phyloP scores from a whole-genome alignment of 192 early-diverging fungal genomes.

The Coemansia sp. region DNA sequence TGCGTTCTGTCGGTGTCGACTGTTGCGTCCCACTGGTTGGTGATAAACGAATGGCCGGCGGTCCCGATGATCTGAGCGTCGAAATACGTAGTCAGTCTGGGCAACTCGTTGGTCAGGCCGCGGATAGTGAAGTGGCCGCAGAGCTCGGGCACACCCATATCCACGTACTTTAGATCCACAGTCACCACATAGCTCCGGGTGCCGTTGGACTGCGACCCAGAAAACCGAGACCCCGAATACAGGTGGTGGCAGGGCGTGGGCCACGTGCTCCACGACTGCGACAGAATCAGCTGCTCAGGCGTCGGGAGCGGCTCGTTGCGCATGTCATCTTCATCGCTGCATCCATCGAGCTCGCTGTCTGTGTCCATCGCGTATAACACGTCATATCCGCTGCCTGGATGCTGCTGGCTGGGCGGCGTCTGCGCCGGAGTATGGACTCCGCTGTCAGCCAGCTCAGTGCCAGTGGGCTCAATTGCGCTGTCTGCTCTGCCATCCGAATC shows the following conservation, averaged over 20 bases:
- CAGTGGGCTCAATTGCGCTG: neutral
- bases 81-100: constrained; percentile 73
- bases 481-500: neutral
- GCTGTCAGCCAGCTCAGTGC: neutral
- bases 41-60: constrained; percentile 62
- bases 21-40: constrained; percentile 75
- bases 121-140: constrained; percentile 75
- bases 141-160: constrained; percentile 65
- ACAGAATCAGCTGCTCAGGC: constrained; percentile 47
- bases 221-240: constrained; percentile 52
- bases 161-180: constrained; percentile 57
- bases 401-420: neutral
- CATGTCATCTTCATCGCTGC: constrained; percentile 17
- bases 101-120: constrained; percentile 69
- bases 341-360: neutral
- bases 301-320: constrained; percentile 45
- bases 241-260: constrained; percentile 54
- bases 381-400: neutral
- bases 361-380: neutral
- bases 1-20: constrained; percentile 67
- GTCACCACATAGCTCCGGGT: constrained; percentile 45
- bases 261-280: constrained; percentile 56
- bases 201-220: constrained; percentile 51
- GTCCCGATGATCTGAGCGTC: constrained; percentile 74
- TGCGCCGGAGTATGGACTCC: neutral